Evolutionary conservation across 2,329 filamentous ascomycete genomes (phyloP).

Genomic region (Waltergamsia citrina): DNA sequence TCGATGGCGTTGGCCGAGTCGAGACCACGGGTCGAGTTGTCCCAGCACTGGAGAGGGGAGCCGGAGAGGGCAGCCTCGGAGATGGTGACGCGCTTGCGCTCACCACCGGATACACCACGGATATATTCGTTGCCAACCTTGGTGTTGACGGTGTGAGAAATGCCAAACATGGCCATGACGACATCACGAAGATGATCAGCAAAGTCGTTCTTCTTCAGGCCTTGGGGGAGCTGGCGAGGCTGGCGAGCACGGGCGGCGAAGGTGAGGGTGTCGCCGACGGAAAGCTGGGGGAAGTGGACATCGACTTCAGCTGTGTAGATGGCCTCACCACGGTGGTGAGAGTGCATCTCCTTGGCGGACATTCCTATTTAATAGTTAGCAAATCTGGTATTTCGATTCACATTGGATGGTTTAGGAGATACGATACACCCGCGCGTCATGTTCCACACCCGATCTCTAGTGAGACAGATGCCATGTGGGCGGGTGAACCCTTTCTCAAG

Average conservation of each 20-base stretch:
- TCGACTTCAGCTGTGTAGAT: slow-evolving; percentile 84
- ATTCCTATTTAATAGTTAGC: slow-evolving; percentile 34
- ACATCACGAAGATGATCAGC: slow-evolving; percentile 59
- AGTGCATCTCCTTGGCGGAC: slow-evolving; percentile 64
- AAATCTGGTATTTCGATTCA: neutral
- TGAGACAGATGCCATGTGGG: neutral
- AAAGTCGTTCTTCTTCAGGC: slow-evolving; percentile 43
- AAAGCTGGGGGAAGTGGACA: slow-evolving; percentile 69
- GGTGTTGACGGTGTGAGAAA: slow-evolving; percentile 64
- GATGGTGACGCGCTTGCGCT: slow-evolving; percentile 59
- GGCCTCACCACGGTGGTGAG: slow-evolving; percentile 70
- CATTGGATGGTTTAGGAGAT: too few species aligned
- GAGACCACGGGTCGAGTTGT: slow-evolving; percentile 66
- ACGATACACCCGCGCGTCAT: too few species aligned
- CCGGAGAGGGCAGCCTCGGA: slow-evolving; percentile 50
- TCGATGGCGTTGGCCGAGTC: slow-evolving; percentile 70
- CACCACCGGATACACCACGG: slow-evolving; percentile 65
- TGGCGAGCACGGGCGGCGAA: slow-evolving; percentile 66
- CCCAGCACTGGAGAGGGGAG: slow-evolving; percentile 55
- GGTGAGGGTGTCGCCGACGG: slow-evolving; percentile 68
- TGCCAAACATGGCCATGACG: slow-evolving; percentile 67
- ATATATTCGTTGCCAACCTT: slow-evolving; percentile 67
- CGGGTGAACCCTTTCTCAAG: neutral
- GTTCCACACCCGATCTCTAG: slow-evolving; percentile 1
- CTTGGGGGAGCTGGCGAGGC: slow-evolving; percentile 50